A percentile compares a stretch with the other conserved stretches of the same genome.
Evolutionary conservation across 2,329 filamentous ascomycete genomes (phyloP).

Genomic region (Aspergillus ibericus): DNA sequence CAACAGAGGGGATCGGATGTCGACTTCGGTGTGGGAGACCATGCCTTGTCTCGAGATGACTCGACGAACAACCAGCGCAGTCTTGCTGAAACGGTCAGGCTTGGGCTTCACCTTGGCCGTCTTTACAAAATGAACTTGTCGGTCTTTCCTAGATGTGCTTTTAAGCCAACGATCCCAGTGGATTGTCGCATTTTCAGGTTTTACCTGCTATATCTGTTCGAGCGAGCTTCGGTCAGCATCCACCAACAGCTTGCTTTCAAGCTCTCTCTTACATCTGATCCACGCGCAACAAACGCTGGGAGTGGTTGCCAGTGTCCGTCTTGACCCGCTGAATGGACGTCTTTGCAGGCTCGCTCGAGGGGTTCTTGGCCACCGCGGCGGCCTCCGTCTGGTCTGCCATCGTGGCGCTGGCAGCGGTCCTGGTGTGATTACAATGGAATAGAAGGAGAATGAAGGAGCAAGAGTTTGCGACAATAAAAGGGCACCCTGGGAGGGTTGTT

Average conservation of each 20-base stretch:
- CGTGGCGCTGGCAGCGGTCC: not conserved
- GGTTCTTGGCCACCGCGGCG: not conserved
- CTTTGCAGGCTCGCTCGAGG: not conserved
- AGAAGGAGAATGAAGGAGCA: not conserved
- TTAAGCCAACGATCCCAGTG: too few relatives aligned
- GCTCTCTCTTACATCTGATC: conserved; percentile 1
- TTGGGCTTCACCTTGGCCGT: not conserved
- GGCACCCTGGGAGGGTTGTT: too few relatives aligned
- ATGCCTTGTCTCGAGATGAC: conserved; percentile 1
- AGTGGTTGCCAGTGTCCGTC: conserved; percentile 1
- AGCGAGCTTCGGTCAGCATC: not conserved
- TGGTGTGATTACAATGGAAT: not conserved
- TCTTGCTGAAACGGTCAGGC: conserved; percentile 4
- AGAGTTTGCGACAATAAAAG: not conserved
- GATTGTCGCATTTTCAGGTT: too few relatives aligned
- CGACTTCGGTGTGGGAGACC: not conserved
- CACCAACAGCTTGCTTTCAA: not conserved
- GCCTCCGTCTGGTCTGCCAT: not conserved
- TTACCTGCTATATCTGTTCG: not conserved
- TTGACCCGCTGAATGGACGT: not conserved
- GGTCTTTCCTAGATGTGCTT: not conserved
- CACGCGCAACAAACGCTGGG: conserved; percentile 1
- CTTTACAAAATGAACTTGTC: not conserved
- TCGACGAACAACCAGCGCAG: conserved; percentile 1
- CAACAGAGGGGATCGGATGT: conserved; percentile 1